phyloP scores from a whole-genome alignment of 164 flowering plant species.

The Amborella trichopoda region DNA sequence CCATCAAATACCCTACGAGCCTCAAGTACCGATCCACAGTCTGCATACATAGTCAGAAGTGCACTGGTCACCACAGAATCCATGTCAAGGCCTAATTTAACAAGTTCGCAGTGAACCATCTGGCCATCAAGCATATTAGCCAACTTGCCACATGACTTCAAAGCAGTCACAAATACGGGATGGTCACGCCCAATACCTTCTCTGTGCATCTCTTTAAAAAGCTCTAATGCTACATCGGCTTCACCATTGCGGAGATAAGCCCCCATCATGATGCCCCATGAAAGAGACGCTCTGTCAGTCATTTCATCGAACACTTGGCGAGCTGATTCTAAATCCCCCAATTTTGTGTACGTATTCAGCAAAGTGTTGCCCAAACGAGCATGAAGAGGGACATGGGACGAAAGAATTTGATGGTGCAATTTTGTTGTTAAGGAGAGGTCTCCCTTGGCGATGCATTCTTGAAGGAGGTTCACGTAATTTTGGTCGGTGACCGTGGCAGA shows the following conservation, averaged over 20 bases:
- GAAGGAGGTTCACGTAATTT: too few relatives aligned
- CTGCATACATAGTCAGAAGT: constrained; percentile 58
- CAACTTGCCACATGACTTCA: constrained; percentile 66
- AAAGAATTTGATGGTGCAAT: too few relatives aligned
- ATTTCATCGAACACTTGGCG: constrained; percentile 60
- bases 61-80: constrained; percentile 56
- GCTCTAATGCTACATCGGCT: constrained; percentile 28
- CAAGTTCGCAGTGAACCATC: constrained; percentile 43
- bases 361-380: constrained; percentile 82
- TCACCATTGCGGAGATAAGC: constrained; percentile 59
- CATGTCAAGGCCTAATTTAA: constrained; percentile 46
- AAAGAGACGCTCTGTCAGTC: constrained; percentile 59
- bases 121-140: constrained; percentile 39
- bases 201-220: constrained; percentile 53
- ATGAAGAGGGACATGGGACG: too few relatives aligned
- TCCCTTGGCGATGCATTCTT: too few relatives aligned
- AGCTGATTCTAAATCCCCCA: constrained; percentile 39
- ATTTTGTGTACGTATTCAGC: constrained; percentile 57
- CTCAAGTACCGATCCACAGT: constrained; percentile 21
- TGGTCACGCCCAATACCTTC: constrained; percentile 43
- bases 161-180: constrained; percentile 52
- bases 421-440: too few relatives aligned
- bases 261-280: constrained; percentile 76
- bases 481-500: too few relatives aligned
- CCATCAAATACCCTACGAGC: constrained; percentile 32